Percentiles rank a stretch among this genome's conserved stretches.
These are phyloP conservation scores for Blastocystis hominis DNA, from an alignment of 352 stramenopile genomes.

Conservation along the genomic window DNA sequence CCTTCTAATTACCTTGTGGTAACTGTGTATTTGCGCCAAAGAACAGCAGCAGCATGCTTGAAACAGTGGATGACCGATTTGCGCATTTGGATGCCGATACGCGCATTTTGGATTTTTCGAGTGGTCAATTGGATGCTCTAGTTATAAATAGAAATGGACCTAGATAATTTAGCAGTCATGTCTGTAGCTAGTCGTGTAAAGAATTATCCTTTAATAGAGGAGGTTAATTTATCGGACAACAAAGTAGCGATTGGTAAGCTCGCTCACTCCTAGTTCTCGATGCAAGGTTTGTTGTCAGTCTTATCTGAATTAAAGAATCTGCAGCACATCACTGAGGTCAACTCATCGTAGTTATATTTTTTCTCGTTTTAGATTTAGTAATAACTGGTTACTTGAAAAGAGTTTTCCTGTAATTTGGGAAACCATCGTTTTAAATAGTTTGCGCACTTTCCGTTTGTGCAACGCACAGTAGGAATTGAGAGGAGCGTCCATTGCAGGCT, in stretches of 20 bases:
- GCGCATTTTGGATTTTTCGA: background rate
- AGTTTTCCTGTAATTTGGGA: background rate
- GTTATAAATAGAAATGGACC: background rate
- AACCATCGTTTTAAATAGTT: background rate
- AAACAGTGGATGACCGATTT: background rate
- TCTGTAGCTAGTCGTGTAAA: background rate
- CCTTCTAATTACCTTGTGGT: background rate
- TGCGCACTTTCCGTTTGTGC: constrained; percentile 1
- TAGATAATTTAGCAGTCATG: background rate
- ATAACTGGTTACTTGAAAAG: constrained; percentile 32
- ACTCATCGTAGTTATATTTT: background rate
- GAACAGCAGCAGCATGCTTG: background rate
- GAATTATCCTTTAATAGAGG: background rate
- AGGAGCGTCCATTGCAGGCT: background rate
- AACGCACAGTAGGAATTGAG: background rate
- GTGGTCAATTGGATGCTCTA: background rate
- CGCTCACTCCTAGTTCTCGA: background rate
- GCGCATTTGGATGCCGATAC: background rate
- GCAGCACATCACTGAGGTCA: background rate
- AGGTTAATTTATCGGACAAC: constrained; percentile 31
- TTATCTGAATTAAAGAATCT: background rate
- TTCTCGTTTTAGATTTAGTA: background rate
- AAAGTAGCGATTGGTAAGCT: background rate
- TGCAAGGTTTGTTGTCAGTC: background rate
- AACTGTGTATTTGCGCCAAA: background rate